Evolutionary conservation across 441 rosid genomes (phyloP).

Genomic region (Populus trichocarpa): DNA sequence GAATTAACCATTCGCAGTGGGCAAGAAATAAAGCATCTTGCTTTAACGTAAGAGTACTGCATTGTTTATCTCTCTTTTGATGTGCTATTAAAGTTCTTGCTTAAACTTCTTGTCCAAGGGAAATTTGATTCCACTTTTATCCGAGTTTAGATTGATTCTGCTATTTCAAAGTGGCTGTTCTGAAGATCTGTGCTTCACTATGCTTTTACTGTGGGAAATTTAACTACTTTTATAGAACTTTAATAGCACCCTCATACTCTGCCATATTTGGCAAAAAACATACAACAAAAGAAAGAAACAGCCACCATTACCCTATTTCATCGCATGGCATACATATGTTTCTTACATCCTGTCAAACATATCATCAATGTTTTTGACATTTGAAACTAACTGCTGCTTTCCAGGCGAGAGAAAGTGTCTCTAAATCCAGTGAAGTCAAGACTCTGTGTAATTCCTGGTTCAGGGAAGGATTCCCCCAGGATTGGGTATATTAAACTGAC

Average conservation of each 20-base stretch:
- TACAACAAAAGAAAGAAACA: neutral
- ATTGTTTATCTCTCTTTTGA: neutral
- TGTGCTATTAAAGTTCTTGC: neutral
- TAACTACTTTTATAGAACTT: neutral
- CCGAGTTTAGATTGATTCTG: neutral
- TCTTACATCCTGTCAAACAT: neutral
- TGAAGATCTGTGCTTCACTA: neutral
- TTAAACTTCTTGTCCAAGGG: neutral
- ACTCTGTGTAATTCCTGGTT: slow-evolving; percentile 69
- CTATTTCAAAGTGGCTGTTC: neutral
- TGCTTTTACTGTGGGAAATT: neutral
- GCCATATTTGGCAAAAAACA: neutral
- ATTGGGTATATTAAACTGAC: slow-evolving; percentile 92
- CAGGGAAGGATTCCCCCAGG: slow-evolving; percentile 58
- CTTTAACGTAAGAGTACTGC: slow-evolving; percentile 53
- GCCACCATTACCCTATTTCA: neutral
- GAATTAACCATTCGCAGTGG: slow-evolving; percentile 75
- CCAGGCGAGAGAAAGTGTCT: slow-evolving; percentile 78
- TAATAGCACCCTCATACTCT: neutral
- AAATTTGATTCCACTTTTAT: slow-evolving; percentile 5
- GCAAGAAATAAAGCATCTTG: slow-evolving; percentile 59
- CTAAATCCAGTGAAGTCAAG: slow-evolving; percentile 91
- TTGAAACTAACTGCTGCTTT: slow-evolving; percentile 20
- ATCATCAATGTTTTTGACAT: neutral
- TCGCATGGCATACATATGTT: neutral